phyloP scores from a whole-genome alignment of 768 basidiomycete genomes.

The Lentinula aciculospora region DNA sequence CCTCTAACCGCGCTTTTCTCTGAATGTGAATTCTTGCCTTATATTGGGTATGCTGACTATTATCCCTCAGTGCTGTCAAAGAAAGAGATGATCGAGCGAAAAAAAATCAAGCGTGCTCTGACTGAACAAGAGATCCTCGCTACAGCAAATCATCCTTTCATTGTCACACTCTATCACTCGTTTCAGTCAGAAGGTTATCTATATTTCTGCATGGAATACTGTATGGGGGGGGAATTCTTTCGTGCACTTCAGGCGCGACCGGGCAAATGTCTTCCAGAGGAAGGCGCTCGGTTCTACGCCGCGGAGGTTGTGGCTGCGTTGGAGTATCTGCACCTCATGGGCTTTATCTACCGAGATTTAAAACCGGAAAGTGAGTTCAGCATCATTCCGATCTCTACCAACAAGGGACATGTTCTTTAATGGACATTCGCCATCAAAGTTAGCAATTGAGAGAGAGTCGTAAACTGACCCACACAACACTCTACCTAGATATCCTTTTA shows the following conservation, averaged over 20 bases:
- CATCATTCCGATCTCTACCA: not conserved
- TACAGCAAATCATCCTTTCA: slow-evolving; percentile 98
- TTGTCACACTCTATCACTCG: slow-evolving; percentile 97
- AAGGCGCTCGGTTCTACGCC: slow-evolving; percentile 94
- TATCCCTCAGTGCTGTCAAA: slow-evolving; percentile 81
- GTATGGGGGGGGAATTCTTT: slow-evolving; percentile 99
- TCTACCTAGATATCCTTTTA: slow-evolving; percentile 78
- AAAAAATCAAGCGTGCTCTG: slow-evolving; percentile 97
- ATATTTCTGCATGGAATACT: slow-evolving; percentile 99
- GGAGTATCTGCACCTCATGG: slow-evolving; percentile 98
- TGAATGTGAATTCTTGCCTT: slow-evolving; percentile 9
- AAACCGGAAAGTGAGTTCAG: slow-evolving; percentile 92
- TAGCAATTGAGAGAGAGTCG: not conserved
- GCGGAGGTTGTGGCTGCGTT: slow-evolving; percentile 97
- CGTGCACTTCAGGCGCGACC: slow-evolving; percentile 93
- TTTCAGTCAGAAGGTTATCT: slow-evolving; percentile 98
- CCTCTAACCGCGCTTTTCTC: slow-evolving; percentile 9
- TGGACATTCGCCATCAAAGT: not conserved
- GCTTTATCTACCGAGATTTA: slow-evolving; percentile 98
- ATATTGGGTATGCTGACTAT: slow-evolving; percentile 16
- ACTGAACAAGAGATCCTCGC: slow-evolving; percentile 99
- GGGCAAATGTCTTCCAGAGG: slow-evolving; percentile 94
- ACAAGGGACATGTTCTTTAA: not conserved
- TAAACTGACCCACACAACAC: not conserved
- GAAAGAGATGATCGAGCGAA: slow-evolving; percentile 99